Evolutionary conservation across 495 filamentous ascomycete genomes (phyloP).

Genomic region (Penicillium desertorum): DNA sequence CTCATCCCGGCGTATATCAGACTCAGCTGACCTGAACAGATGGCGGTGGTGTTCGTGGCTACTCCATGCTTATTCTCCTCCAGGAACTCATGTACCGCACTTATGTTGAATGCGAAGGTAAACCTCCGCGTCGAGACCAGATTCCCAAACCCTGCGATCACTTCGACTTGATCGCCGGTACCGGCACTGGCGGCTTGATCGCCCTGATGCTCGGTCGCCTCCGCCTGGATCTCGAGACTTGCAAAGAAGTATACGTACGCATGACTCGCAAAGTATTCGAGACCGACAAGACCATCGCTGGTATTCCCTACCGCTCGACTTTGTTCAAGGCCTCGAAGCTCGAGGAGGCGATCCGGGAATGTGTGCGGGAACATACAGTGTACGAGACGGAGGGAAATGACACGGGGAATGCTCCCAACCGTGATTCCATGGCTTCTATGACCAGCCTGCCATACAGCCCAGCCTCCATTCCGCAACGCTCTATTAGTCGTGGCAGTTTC

Average conservation of each 20-base stretch:
- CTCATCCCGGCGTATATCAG: slow-evolving; percentile 3
- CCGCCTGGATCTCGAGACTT: slow-evolving; percentile 89
- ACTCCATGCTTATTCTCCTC: slow-evolving; percentile 93
- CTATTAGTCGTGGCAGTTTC: slow-evolving; percentile 45
- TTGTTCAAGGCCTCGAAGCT: slow-evolving; percentile 94
- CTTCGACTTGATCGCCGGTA: slow-evolving; percentile 94
- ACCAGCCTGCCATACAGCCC: slow-evolving; percentile 41
- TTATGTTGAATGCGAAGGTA: slow-evolving; percentile 80
- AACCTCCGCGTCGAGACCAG: slow-evolving; percentile 77
- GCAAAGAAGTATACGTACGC: slow-evolving; percentile 92
- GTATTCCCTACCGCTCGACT: slow-evolving; percentile 89
- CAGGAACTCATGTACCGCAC: slow-evolving; percentile 95
- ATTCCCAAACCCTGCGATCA: slow-evolving; percentile 98
- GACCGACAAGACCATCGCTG: slow-evolving; percentile 95
- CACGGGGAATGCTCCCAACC: slow-evolving; percentile 26
- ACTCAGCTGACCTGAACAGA: slow-evolving; percentile 53
- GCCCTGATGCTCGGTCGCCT: slow-evolving; percentile 94
- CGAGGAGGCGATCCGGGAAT: slow-evolving; percentile 90
- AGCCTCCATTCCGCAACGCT: slow-evolving; percentile 42
- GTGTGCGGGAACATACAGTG: slow-evolving; percentile 82
- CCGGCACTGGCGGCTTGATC: slow-evolving; percentile 91
- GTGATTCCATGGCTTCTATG: slow-evolving; percentile 41
- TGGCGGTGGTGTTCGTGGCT: slow-evolving; percentile 94
- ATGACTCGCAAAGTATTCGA: slow-evolving; percentile 94
- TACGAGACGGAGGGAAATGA: slow-evolving; percentile 81